phyloP scores from a whole-genome alignment of 1,284 basidiomycete species.

The Meira miltonrushii region DNA sequence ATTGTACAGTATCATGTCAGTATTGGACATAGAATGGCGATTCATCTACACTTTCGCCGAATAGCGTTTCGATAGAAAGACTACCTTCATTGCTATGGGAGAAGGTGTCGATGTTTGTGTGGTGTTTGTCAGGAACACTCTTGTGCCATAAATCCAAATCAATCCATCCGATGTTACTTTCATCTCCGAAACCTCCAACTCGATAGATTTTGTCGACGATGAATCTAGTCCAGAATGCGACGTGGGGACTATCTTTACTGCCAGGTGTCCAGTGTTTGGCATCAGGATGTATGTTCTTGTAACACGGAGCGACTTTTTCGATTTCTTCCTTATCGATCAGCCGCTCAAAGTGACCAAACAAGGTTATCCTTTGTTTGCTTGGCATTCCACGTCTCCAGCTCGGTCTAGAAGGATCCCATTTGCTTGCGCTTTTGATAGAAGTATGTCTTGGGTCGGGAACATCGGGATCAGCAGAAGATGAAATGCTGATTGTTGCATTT shows the following conservation, averaged over 20 bases:
- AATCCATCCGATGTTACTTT: slow-evolving; percentile 48
- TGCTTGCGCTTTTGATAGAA: background rate
- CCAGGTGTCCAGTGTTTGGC: slow-evolving; percentile 40
- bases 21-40: background rate
- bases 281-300: slow-evolving; percentile 34
- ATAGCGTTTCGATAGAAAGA: background rate
- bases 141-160: slow-evolving; percentile 20
- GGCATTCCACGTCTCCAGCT: slow-evolving; percentile 47
- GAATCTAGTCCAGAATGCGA: slow-evolving; percentile 43
- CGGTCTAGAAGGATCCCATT: slow-evolving; percentile 37
- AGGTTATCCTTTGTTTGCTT: slow-evolving; percentile 39
- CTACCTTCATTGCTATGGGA: background rate
- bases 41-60: background rate
- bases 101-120: background rate
- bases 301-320: slow-evolving; percentile 26
- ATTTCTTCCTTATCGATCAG: slow-evolving; percentile 11
- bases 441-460: slow-evolving; percentile 35
- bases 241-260: slow-evolving; percentile 36
- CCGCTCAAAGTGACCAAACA: slow-evolving; percentile 40
- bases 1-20: too few relatives aligned
- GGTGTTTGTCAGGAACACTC: background rate
- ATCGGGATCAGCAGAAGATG: slow-evolving; percentile 27
- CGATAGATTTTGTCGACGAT: slow-evolving; percentile 34
- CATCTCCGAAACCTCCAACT: slow-evolving; percentile 50
- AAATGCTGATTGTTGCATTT: slow-evolving; percentile 39